A percentile compares a stretch with the other conserved stretches of the same genome.
These are phyloP conservation scores for Cryptosporidium bovis DNA, from an alignment of 169 alveolate genomes.

Conservation along the genomic window DNA sequence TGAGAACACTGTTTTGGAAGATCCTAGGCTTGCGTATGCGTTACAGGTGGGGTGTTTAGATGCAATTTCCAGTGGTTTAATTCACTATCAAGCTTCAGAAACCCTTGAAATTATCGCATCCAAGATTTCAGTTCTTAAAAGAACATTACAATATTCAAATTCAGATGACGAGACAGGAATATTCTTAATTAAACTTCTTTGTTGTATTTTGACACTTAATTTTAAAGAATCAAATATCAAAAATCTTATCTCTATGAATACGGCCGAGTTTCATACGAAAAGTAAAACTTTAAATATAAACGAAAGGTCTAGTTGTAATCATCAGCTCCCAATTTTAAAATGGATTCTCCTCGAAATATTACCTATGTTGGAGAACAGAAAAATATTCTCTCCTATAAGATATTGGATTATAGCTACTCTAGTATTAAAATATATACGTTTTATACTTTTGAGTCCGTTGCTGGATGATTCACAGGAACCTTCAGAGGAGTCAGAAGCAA, in stretches of 20 bases:
- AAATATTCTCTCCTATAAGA: conserved; percentile 34
- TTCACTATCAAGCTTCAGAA: conserved; percentile 45
- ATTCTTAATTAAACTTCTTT: conserved; percentile 29
- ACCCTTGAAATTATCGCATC: conserved; percentile 19
- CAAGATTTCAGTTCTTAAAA: conserved; percentile 13
- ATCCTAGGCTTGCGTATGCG: conserved; percentile 29
- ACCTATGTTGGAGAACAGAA: conserved; percentile 21
- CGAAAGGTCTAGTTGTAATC: not conserved
- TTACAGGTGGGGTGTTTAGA: conserved; percentile 39
- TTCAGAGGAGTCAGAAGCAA: conserved; percentile 57
- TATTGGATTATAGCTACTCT: conserved; percentile 53
- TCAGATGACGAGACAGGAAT: conserved; percentile 27
- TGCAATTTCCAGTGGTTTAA: conserved; percentile 51
- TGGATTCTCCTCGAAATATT: conserved; percentile 53
- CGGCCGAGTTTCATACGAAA: not conserved
- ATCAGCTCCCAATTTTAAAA: conserved; percentile 32
- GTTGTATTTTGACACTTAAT: conserved; percentile 26
- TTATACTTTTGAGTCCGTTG: conserved; percentile 31
- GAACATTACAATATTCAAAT: conserved; percentile 35
- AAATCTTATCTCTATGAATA: not conserved
- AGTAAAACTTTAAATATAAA: not conserved
- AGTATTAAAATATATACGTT: conserved; percentile 27
- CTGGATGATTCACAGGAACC: conserved; percentile 20
- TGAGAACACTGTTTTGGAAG: conserved; percentile 42
- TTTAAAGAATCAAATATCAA: conserved; percentile 21